phyloP scores from a whole-genome alignment of 768 basidiomycete species.

The Nidula microcarpa region DNA sequence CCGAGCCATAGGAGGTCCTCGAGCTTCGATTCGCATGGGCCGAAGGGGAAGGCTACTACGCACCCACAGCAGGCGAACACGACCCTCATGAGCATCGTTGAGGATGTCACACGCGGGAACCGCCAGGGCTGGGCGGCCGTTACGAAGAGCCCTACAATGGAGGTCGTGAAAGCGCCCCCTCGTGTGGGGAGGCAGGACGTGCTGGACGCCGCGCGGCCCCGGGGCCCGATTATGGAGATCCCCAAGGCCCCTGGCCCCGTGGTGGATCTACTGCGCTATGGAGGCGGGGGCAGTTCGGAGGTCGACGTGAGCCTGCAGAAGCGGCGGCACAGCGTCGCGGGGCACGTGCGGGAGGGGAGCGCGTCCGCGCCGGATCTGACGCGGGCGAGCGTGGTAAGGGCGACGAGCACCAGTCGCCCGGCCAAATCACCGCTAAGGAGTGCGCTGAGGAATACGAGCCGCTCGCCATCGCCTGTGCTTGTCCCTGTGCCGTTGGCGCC shows the following conservation, averaged over 20 bases:
- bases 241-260: constrained; percentile 34
- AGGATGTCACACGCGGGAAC: constrained; percentile 44
- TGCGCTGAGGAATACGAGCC: constrained; percentile 53
- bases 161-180: constrained; percentile 45
- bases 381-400: background rate
- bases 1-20: background rate
- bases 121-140: background rate
- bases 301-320: background rate
- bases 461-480: constrained; percentile 42
- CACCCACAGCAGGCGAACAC: background rate
- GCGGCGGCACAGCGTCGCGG: constrained; percentile 3
- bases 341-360: constrained; percentile 1
- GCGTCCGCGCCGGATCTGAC: constrained; percentile 2
- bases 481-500: background rate
- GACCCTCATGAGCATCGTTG: constrained; percentile 66
- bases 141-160: constrained; percentile 14
- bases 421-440: constrained; percentile 55
- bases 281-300: constrained; percentile 1
- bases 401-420: constrained; percentile 12
- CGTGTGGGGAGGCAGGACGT: constrained; percentile 24
- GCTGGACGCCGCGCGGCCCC: background rate
- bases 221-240: constrained; percentile 1
- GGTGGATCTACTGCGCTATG: constrained; percentile 17
- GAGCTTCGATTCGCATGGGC: background rate
- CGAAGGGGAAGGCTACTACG: background rate